Conservation (phyloP, 208 protist species). For the Paratrypanosoma confusum region DNA sequence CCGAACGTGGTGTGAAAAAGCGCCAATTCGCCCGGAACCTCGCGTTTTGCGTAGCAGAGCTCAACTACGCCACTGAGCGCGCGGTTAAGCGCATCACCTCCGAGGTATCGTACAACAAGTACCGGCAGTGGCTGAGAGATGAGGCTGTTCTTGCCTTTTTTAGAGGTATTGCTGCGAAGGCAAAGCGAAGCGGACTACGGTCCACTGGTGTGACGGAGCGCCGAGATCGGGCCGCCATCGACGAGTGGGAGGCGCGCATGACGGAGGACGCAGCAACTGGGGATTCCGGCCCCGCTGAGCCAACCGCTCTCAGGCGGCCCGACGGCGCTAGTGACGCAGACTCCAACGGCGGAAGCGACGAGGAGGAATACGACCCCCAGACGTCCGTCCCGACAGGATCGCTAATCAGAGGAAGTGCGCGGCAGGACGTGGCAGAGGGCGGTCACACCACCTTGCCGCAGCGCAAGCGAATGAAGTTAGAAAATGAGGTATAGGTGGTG, state of each 20-base stretch:
- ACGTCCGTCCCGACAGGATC: too few relatives aligned
- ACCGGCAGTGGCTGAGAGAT: slow-evolving; percentile 77
- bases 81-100: slow-evolving; percentile 68
- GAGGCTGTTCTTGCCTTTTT: slow-evolving; percentile 67
- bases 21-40: slow-evolving; percentile 62
- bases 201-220: slow-evolving; percentile 27
- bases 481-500: too few relatives aligned
- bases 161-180: slow-evolving; percentile 64
- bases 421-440: too few relatives aligned
- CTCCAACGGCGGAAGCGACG: too few relatives aligned
- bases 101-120: slow-evolving; percentile 79
- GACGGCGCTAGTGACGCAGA: too few relatives aligned
- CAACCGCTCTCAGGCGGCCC: too few relatives aligned
- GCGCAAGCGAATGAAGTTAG: too few relatives aligned
- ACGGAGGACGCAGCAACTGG: slow-evolving; percentile 11
- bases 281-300: too few relatives aligned
- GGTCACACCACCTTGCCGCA: too few relatives aligned
- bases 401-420: too few relatives aligned
- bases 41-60: slow-evolving; percentile 73
- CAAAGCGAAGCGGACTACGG: slow-evolving; percentile 39
- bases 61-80: slow-evolving; percentile 73
- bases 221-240: slow-evolving; percentile 54
- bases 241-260: slow-evolving; percentile 82
- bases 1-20: slow-evolving; percentile 63
- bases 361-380: too few relatives aligned